phyloP scores from a whole-genome alignment of 2,329 filamentous ascomycete species.

The Diaporthe eres region DNA sequence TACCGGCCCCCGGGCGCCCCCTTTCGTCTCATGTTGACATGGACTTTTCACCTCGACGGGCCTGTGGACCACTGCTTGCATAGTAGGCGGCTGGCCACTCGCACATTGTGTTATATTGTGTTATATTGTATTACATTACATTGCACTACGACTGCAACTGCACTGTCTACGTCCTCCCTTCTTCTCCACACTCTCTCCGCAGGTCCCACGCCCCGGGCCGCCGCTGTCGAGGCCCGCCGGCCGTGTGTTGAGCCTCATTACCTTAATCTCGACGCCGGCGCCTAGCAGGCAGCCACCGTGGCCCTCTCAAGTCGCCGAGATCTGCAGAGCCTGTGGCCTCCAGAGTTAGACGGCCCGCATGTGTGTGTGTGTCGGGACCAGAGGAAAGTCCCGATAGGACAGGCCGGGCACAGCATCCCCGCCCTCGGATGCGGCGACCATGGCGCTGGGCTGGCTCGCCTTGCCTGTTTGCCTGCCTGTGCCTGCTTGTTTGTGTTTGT shows the following conservation, averaged over 20 bases:
- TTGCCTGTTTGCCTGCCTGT: neutral
- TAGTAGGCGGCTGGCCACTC: neutral
- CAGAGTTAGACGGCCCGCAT: slow-evolving; percentile 12
- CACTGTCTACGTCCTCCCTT: neutral
- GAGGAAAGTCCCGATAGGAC: slow-evolving; percentile 13
- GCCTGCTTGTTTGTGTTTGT: slow-evolving; percentile 1
- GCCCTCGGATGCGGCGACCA: neutral
- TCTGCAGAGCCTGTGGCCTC: slow-evolving; percentile 8
- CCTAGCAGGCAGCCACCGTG: slow-evolving; percentile 22
- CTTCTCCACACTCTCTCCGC: neutral
- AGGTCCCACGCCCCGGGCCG: slow-evolving; percentile 5
- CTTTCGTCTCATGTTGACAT: slow-evolving; percentile 14
- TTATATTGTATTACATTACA: neutral
- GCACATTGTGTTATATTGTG: neutral
- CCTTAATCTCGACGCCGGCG: slow-evolving; percentile 25
- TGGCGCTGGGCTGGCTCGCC: neutral
- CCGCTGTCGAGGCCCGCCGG: slow-evolving; percentile 18
- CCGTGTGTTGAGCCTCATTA: slow-evolving; percentile 21
- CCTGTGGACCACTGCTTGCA: neutral
- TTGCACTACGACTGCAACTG: neutral
- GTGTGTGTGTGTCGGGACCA: neutral
- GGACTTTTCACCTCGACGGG: neutral
- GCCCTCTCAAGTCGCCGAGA: neutral
- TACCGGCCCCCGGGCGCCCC: neutral
- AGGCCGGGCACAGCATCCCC: neutral